Conservation (phyloP, 164 flowering plant species). For the Protea cynaroides region DNA sequence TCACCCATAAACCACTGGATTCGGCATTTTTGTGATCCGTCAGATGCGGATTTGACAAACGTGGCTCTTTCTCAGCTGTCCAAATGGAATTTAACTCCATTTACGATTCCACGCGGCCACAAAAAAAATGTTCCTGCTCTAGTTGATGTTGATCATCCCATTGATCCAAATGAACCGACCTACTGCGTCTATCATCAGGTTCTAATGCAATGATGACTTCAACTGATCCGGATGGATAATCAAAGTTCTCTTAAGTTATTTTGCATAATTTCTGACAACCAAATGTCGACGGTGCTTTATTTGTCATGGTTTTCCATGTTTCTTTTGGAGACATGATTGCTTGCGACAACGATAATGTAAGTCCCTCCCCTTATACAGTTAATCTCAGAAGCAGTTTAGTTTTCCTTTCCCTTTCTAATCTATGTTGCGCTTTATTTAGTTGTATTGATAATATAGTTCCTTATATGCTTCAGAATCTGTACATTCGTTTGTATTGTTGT, state of each 20-base stretch:
- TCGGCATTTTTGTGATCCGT: too few relatives aligned
- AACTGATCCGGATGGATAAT: neutral
- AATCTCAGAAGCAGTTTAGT: neutral
- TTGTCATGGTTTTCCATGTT: conserved; percentile 42
- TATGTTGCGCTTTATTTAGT: neutral
- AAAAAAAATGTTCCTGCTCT: conserved; percentile 61
- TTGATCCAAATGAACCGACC: conserved; percentile 98
- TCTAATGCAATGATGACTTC: neutral
- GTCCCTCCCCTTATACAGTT: conserved; percentile 15
- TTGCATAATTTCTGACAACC: neutral
- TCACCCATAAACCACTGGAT: too few relatives aligned
- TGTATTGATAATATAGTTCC: neutral
- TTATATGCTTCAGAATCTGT: too few relatives aligned
- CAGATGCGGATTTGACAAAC: too few relatives aligned
- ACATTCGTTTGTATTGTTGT: neutral
- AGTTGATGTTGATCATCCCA: conserved; percentile 82
- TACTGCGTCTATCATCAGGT: conserved; percentile 99
- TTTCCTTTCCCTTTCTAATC: neutral
- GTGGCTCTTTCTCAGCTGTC: too few relatives aligned
- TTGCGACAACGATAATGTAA: conserved; percentile 93
- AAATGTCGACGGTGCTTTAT: conserved; percentile 3
- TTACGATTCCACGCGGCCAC: conserved; percentile 90
- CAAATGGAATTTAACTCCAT: too few relatives aligned
- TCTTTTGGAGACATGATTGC: conserved; percentile 99
- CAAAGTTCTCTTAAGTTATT: neutral